These are phyloP conservation scores for Gracilaria domingensis DNA, from an alignment of 23 red algal species.

Conservation along the genomic window DNA sequence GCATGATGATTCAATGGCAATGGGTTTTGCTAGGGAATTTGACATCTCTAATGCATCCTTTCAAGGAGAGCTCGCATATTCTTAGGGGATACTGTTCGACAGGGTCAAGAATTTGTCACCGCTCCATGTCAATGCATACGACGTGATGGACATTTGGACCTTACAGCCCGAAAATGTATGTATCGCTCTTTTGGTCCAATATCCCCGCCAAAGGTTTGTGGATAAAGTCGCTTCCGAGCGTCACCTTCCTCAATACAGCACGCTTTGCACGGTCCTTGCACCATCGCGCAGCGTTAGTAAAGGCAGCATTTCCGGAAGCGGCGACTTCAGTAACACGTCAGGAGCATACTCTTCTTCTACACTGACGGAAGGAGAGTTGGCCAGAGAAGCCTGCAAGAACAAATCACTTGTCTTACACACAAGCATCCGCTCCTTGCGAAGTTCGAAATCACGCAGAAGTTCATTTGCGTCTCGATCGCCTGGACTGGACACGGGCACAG, in stretches of 20 bases:
- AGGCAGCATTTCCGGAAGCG: neutral
- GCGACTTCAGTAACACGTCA: neutral
- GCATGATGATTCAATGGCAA: too few relatives aligned
- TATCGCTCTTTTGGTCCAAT: neutral
- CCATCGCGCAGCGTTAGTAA: neutral
- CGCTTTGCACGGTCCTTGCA: neutral
- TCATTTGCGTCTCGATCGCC: neutral
- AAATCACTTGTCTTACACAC: neutral
- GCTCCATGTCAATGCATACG: neutral
- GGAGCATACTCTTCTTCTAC: neutral
- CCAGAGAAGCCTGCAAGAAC: neutral
- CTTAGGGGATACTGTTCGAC: neutral
- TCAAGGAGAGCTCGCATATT: neutral
- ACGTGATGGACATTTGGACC: neutral
- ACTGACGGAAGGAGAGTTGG: neutral
- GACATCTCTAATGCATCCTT: neutral
- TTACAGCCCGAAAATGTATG: neutral
- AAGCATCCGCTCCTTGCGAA: neutral
- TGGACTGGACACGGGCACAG: neutral
- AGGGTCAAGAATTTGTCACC: neutral
- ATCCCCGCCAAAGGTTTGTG: too few relatives aligned
- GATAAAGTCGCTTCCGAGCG: neutral
- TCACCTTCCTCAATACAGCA: neutral
- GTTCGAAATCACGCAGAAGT: neutral
- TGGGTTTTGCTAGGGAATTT: too few relatives aligned